These are phyloP conservation scores for Sporothrix euskadiensis DNA, from an alignment of 2,329 filamentous ascomycete genomes.

Conservation along the genomic window DNA sequence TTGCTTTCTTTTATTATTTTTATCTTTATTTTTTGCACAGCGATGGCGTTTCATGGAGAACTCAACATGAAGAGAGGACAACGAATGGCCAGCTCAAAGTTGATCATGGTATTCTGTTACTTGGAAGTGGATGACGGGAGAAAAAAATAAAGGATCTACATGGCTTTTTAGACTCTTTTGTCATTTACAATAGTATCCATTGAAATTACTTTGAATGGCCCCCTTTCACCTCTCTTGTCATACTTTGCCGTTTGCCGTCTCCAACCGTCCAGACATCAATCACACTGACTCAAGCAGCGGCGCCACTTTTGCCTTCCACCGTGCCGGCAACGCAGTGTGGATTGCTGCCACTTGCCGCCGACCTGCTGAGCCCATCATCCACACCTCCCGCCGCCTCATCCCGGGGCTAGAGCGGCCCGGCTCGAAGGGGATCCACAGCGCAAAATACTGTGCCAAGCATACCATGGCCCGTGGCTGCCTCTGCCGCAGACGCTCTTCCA, in stretches of 20 bases:
- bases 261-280: constrained; percentile 22
- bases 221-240: background rate
- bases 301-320: constrained; percentile 43
- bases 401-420: background rate
- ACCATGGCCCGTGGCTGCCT: constrained; percentile 43
- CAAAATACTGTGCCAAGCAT: constrained; percentile 44
- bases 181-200: background rate
- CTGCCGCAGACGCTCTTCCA: constrained; percentile 41
- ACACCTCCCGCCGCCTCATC: constrained; percentile 34
- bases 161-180: background rate
- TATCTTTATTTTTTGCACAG: constrained; percentile 26
- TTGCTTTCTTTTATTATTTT: background rate
- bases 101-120: background rate
- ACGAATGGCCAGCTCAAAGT: background rate
- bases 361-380: constrained; percentile 43
- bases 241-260: background rate
- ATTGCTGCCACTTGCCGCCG: constrained; percentile 43
- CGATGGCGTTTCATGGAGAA: constrained; percentile 30
- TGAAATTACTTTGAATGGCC: background rate
- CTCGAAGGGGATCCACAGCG: constrained; percentile 42
- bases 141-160: background rate
- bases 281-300: constrained; percentile 38
- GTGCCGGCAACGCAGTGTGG: constrained; percentile 39
- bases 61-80: background rate
- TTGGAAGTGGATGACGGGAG: background rate